phyloP scores from a whole-genome alignment of 2,329 filamentous ascomycete genomes.

The Cadophora sp. region DNA sequence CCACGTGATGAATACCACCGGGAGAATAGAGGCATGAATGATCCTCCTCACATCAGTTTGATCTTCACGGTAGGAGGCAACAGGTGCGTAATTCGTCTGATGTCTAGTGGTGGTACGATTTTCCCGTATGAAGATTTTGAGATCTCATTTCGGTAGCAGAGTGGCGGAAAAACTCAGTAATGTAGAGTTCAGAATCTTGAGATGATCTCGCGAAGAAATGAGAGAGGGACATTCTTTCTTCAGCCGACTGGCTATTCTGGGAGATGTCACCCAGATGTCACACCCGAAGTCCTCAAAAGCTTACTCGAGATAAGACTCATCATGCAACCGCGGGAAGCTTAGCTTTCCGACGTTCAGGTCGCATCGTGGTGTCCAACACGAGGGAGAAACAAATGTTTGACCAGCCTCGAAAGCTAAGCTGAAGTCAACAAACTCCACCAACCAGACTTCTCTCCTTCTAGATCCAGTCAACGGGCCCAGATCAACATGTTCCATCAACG shows the following conservation, averaged over 20 bases:
- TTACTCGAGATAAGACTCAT: neutral
- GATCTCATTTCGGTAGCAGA: constrained; percentile 3
- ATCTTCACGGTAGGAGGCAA: constrained; percentile 1
- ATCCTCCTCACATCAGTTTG: constrained; percentile 22
- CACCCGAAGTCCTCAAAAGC: neutral
- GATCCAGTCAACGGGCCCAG: neutral
- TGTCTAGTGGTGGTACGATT: constrained; percentile 2
- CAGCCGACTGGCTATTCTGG: neutral
- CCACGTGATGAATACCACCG: neutral
- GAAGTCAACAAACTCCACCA: constrained; percentile 10
- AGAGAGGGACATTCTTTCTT: neutral
- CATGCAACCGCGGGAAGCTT: neutral
- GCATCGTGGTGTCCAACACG: neutral
- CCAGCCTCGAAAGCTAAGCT: neutral
- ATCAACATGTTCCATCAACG: constrained; percentile 2
- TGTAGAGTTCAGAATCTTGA: neutral
- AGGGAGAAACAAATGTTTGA: constrained; percentile 9
- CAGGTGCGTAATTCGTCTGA: constrained; percentile 16
- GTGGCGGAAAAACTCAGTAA: neutral
- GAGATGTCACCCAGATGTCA: constrained; percentile 1
- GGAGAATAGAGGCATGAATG: constrained; percentile 19
- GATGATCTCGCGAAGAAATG: neutral
- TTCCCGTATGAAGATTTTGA: neutral
- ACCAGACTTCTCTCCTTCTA: neutral
- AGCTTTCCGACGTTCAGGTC: constrained; percentile 7